Percentiles rank a stretch among this genome's conserved stretches.
Evolutionary conservation across 1,284 basidiomycete species (phyloP).

Genomic region (Butyriboletus appendiculatus): DNA sequence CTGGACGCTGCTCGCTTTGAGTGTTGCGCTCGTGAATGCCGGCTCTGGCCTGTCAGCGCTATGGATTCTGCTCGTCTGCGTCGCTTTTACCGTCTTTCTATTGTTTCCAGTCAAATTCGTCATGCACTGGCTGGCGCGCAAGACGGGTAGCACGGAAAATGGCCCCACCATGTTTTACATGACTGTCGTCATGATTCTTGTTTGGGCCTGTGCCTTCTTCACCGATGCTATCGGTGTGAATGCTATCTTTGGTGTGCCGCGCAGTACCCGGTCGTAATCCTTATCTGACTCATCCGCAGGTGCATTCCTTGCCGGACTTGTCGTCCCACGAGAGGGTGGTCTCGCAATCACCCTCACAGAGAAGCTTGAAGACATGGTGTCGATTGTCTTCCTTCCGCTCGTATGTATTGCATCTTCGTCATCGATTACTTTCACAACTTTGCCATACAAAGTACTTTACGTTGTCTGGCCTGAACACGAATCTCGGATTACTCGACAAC

Average conservation of each 20-base stretch:
- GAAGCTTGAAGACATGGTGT: conserved; percentile 82
- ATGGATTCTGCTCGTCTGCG: conserved; percentile 77
- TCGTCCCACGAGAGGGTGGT: conserved; percentile 88
- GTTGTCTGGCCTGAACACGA: conserved; percentile 84
- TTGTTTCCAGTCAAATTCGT: conserved; percentile 67
- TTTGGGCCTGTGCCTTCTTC: conserved; percentile 88
- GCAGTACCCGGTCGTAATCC: conserved; percentile 35
- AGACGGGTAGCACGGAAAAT: conserved; percentile 79
- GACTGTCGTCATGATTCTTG: conserved; percentile 73
- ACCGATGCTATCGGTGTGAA: conserved; percentile 95
- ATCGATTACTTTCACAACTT: not conserved
- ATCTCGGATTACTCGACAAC: conserved; percentile 79
- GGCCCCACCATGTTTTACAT: conserved; percentile 81
- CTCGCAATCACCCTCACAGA: conserved; percentile 78
- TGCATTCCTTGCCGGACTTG: conserved; percentile 86
- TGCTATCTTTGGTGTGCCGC: conserved; percentile 73
- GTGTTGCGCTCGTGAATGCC: conserved; percentile 90
- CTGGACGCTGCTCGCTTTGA: conserved; percentile 78
- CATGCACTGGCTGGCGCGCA: conserved; percentile 71
- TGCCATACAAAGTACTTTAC: conserved; percentile 72
- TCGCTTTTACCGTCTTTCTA: conserved; percentile 82
- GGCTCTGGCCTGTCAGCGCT: conserved; percentile 73
- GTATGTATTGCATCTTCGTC: conserved; percentile 41
- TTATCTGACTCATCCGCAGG: conserved; percentile 43
- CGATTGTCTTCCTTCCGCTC: conserved; percentile 83